These are phyloP conservation scores for Colletotrichum australisinense DNA, from an alignment of 2,329 filamentous ascomycete genomes.

Conservation along the genomic window DNA sequence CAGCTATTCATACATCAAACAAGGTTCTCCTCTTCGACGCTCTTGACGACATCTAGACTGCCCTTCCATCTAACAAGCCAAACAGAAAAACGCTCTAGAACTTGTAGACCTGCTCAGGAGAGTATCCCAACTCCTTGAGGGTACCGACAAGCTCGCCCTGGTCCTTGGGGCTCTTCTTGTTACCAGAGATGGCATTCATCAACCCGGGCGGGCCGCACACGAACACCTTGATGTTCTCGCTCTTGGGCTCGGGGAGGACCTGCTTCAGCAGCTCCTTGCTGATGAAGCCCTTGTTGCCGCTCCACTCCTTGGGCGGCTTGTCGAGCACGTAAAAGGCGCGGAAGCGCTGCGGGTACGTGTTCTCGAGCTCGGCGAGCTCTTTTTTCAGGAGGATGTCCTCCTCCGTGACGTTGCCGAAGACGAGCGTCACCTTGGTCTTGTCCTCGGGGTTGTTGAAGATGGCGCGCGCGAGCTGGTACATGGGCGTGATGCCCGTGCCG, in stretches of 20 bases:
- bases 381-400: conserved; percentile 92
- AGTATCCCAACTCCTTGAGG: conserved; percentile 82
- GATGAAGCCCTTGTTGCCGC: conserved; percentile 82
- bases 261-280: conserved; percentile 95
- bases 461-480: conserved; percentile 92
- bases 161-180: conserved; percentile 91
- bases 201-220: conserved; percentile 93
- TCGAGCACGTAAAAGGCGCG: conserved; percentile 94
- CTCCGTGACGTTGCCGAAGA: conserved; percentile 91
- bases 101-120: conserved; percentile 89
- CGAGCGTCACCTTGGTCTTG: conserved; percentile 96
- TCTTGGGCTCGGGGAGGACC: conserved; percentile 91
- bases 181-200: conserved; percentile 92
- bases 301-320: conserved; percentile 83
- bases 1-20: conserved; percentile 25
- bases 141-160: conserved; percentile 90
- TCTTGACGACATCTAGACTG: neutral
- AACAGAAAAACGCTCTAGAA: conserved; percentile 68
- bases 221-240: conserved; percentile 94
- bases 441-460: conserved; percentile 98
- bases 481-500: conserved; percentile 95
- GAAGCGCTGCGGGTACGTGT: conserved; percentile 95
- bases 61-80: no score
- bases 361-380: conserved; percentile 88
- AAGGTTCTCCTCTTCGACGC: neutral